Conservation (phyloP, 2,329 filamentous ascomycete species). For the Colletotrichum euphorbiae region DNA sequence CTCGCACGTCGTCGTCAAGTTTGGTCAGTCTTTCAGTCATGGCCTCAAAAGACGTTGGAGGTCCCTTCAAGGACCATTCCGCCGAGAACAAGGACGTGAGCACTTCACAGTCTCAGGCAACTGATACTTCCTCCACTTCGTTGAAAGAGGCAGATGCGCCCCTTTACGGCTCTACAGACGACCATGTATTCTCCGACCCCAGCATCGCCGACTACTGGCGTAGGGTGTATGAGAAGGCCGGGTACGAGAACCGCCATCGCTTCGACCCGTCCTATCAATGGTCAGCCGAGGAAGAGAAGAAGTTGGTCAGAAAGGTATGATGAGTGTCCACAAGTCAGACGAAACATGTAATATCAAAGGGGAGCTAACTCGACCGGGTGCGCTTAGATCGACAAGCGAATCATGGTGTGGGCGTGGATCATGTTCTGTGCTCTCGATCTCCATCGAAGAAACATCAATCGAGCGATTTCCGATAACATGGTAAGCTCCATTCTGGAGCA, state of each 20-base stretch:
- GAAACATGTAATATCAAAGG: background rate
- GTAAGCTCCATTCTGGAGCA: conserved; percentile 37
- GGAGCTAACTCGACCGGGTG: conserved; percentile 32
- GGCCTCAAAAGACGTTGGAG: conserved; percentile 7
- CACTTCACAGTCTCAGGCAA: conserved; percentile 19
- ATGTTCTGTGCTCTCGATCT: conserved; percentile 62
- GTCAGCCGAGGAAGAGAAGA: conserved; percentile 61
- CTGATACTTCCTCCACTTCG: conserved; percentile 29
- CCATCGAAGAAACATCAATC: conserved; percentile 60
- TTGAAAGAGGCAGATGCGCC: conserved; percentile 20
- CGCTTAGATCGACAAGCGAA: conserved; percentile 58
- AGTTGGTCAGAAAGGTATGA: conserved; percentile 57
- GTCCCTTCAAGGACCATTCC: conserved; percentile 26
- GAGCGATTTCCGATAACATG: conserved; percentile 55
- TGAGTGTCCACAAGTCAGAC: background rate
- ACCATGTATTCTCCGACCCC: conserved; percentile 63
- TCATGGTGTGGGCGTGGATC: conserved; percentile 55
- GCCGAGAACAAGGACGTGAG: conserved; percentile 28
- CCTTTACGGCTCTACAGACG: conserved; percentile 48
- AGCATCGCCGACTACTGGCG: conserved; percentile 65
- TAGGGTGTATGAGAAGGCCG: conserved; percentile 64
- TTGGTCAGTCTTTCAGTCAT: conserved; percentile 23
- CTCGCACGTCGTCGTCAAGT: background rate
- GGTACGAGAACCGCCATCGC: conserved; percentile 71
- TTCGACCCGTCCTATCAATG: conserved; percentile 63